phyloP scores from a whole-genome alignment of 495 filamentous ascomycete genomes.

The Cercophora scortea region DNA sequence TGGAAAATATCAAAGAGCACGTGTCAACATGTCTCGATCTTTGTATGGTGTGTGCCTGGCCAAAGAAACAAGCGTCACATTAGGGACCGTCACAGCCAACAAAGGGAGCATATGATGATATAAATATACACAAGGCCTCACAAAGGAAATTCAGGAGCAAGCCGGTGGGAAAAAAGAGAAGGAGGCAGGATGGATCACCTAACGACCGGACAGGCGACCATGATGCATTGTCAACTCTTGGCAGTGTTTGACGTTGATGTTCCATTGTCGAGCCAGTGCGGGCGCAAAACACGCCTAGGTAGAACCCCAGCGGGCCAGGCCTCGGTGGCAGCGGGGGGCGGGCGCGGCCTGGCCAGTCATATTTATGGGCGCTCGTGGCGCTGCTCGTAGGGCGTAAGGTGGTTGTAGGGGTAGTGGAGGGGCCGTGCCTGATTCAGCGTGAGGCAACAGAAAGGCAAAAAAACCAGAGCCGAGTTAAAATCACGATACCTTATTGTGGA shows the following conservation, averaged over 20 bases:
- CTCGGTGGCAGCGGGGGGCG: neutral
- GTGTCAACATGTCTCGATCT: too few species aligned
- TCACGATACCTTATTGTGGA: conserved; percentile 21
- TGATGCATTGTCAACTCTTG: neutral
- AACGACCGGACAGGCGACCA: too few species aligned
- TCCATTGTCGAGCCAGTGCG: neutral
- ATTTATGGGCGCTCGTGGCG: too few species aligned
- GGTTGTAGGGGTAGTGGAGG: neutral
- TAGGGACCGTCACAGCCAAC: too few species aligned
- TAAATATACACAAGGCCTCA: too few species aligned
- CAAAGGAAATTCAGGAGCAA: too few species aligned
- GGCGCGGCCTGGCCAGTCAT: neutral
- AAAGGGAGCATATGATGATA: too few species aligned
- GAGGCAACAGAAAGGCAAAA: conserved; percentile 15
- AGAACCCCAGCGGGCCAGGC: neutral
- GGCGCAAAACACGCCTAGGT: neutral
- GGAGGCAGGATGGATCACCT: too few species aligned
- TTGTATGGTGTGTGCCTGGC: too few species aligned
- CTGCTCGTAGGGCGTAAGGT: neutral
- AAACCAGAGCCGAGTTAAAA: conserved; percentile 13
- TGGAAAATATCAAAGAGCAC: too few species aligned
- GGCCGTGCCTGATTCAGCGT: conserved; percentile 22
- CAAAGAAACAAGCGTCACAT: too few species aligned
- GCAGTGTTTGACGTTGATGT: neutral
- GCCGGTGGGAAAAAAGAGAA: too few species aligned